These are phyloP conservation scores for Trichoderma sp. DNA, from an alignment of 2,329 filamentous ascomycete species.

Conservation along the genomic window DNA sequence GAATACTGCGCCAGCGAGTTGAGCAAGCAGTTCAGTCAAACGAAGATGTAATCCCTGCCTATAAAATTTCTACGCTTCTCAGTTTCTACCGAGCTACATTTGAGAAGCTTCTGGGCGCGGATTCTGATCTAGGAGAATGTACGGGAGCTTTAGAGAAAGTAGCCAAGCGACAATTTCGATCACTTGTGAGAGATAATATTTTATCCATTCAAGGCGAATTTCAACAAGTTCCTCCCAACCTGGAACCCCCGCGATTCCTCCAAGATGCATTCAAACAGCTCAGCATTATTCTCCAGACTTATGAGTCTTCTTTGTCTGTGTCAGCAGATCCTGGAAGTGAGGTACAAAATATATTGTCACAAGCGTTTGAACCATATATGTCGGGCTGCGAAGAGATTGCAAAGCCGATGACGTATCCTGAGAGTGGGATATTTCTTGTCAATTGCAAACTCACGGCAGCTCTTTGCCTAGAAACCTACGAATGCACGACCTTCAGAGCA, in stretches of 20 bases:
- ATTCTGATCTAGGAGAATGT: slow-evolving; percentile 69
- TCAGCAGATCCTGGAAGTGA: slow-evolving; percentile 61
- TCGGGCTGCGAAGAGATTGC: slow-evolving; percentile 71
- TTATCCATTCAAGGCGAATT: slow-evolving; percentile 72
- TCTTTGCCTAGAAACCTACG: slow-evolving; percentile 57
- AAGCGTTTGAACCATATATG: slow-evolving; percentile 85
- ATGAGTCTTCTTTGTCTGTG: slow-evolving; percentile 75
- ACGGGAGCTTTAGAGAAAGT: slow-evolving; percentile 71
- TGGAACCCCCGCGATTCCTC: slow-evolving; percentile 78
- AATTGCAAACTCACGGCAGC: slow-evolving; percentile 69
- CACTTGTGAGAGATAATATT: slow-evolving; percentile 77
- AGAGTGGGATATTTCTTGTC: slow-evolving; percentile 67
- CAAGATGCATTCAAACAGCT: slow-evolving; percentile 78
- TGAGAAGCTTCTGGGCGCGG: slow-evolving; percentile 69
- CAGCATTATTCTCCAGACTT: slow-evolving; percentile 77
- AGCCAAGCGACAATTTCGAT: slow-evolving; percentile 79
- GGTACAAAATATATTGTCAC: slow-evolving; percentile 73
- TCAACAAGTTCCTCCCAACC: slow-evolving; percentile 68
- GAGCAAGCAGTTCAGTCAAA: slow-evolving; percentile 92
- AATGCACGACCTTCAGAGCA: slow-evolving; percentile 62
- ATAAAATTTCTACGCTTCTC: slow-evolving; percentile 86
- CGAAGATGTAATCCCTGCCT: slow-evolving; percentile 84
- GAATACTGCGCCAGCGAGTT: slow-evolving; percentile 83
- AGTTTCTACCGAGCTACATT: slow-evolving; percentile 90
- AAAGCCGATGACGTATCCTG: slow-evolving; percentile 58